These are phyloP conservation scores for Anthoceros angustus DNA, from an alignment of 225 moss, liverwort and hornwort species.

Conservation along the genomic window DNA sequence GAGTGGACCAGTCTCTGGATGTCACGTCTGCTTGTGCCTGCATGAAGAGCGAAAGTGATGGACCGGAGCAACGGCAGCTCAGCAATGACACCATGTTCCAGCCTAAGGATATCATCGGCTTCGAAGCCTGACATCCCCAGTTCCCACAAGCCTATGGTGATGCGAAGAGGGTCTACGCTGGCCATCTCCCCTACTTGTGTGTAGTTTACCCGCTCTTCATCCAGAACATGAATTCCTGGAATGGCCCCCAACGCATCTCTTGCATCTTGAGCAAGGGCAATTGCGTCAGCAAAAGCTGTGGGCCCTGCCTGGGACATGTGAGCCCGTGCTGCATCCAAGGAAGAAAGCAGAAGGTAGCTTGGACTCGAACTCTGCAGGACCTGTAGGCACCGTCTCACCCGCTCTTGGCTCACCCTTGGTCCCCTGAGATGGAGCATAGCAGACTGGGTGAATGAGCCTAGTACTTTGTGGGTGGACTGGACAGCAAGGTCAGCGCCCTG, in stretches of 20 bases:
- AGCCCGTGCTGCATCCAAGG: constrained; percentile 75
- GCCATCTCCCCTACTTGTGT: constrained; percentile 12
- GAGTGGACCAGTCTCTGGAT: constrained; percentile 38
- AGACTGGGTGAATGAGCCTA: constrained; percentile 79
- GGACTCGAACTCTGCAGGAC: constrained; percentile 87
- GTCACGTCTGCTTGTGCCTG: constrained; percentile 46
- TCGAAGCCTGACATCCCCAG: constrained; percentile 55
- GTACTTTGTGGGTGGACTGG: constrained; percentile 93
- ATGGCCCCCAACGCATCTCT: constrained; percentile 26
- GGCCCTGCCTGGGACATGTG: constrained; percentile 28
- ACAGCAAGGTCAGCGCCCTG: constrained; percentile 69
- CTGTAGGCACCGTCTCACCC: constrained; percentile 45
- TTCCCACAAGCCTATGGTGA: constrained; percentile 69
- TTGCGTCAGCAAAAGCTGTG: constrained; percentile 17
- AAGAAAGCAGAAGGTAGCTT: constrained; percentile 82
- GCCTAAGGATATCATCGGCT: constrained; percentile 60
- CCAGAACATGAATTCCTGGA: constrained; percentile 43
- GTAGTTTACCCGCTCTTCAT: constrained; percentile 18
- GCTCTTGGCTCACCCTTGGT: constrained; percentile 20
- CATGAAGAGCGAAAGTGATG: constrained; percentile 61
- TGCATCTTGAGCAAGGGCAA: constrained; percentile 30
- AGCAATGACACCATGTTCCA: constrained; percentile 54
- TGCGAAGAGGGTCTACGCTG: constrained; percentile 58
- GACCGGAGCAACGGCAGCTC: constrained; percentile 54
- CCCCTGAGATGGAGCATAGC: constrained; percentile 75